These are phyloP conservation scores for Ichthyophthirius multifiliis DNA, from an alignment of 169 alveolate genomes.

Conservation along the genomic window DNA sequence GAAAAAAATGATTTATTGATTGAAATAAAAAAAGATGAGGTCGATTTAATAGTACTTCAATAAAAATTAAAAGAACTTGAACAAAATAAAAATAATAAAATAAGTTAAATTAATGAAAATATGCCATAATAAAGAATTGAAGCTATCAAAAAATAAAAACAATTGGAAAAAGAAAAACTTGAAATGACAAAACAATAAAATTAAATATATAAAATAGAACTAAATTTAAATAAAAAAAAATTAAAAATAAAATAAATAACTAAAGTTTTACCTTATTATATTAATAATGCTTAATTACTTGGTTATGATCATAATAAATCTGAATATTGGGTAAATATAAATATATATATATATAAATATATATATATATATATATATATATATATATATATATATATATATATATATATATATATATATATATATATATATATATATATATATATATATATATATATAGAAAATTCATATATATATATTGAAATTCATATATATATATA, in stretches of 20 bases:
- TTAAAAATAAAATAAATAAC: neutral
- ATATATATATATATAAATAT: no score
- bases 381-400: no score
- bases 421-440: no score
- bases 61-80: neutral
- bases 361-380: no score
- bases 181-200: neutral
- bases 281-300: neutral
- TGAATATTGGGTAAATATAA: conserved; percentile 4
- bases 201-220: neutral
- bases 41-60: neutral
- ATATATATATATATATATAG: no score
- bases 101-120: neutral
- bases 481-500: no score
- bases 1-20: neutral
- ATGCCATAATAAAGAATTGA: neutral
- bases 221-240: neutral
- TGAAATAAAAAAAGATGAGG: neutral
- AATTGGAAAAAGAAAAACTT: neutral
- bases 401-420: no score
- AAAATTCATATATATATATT: no score
- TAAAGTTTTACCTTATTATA: neutral
- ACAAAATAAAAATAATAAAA: neutral
- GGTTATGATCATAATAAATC: conserved; percentile 5
- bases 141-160: neutral